Evolutionary conservation across 1,284 basidiomycete genomes (phyloP).

Genomic region (Sporisorium exsertum): DNA sequence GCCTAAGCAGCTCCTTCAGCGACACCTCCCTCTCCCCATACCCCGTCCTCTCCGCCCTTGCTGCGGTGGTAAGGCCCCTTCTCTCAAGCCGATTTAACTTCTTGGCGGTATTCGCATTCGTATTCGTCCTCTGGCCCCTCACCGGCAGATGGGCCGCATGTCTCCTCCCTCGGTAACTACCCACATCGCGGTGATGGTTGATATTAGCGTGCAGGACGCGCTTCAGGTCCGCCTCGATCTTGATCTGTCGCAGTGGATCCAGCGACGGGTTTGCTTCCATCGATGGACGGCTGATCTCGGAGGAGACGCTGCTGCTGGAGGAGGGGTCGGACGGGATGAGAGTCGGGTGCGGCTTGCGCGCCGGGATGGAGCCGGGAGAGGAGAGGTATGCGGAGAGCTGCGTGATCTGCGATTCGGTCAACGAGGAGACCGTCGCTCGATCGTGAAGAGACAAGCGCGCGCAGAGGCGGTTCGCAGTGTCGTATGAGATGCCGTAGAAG

Average conservation of each 20-base stretch:
- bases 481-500: conserved; percentile 84
- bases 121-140: conserved; percentile 87
- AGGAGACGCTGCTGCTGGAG: background rate
- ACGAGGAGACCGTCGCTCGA: conserved; percentile 79
- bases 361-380: conserved; percentile 77
- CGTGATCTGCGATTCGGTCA: conserved; percentile 84
- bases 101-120: conserved; percentile 84
- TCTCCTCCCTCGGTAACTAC: conserved; percentile 84
- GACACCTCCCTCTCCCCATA: background rate
- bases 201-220: conserved; percentile 86
- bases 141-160: conserved; percentile 90
- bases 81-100: conserved; percentile 82
- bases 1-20: conserved; percentile 33
- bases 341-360: conserved; percentile 72
- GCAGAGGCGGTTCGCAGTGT: conserved; percentile 81
- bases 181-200: conserved; percentile 87
- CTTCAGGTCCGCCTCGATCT: conserved; percentile 84
- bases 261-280: conserved; percentile 42
- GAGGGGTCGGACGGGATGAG: conserved; percentile 7
- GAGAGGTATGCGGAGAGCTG: conserved; percentile 87
- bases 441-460: conserved; percentile 86
- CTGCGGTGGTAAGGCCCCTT: conserved; percentile 50
- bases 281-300: conserved; percentile 33
- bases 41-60: background rate
- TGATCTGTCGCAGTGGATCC: conserved; percentile 76